These are phyloP conservation scores for Phaeotremella fagi DNA, from an alignment of 768 basidiomycete genomes.

Conservation along the genomic window DNA sequence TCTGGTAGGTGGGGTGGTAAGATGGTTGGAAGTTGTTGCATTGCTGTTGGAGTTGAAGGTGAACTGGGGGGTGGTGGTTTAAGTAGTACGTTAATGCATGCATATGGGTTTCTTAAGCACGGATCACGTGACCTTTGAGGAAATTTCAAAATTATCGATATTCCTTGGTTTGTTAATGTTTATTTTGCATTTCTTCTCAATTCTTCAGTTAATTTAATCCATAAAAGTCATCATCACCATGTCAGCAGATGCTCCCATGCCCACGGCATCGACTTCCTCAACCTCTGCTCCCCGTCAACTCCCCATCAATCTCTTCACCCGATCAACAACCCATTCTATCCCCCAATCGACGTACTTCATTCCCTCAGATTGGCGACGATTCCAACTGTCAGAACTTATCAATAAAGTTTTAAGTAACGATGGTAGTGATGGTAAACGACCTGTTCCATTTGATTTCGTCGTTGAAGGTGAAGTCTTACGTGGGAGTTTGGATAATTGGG, in stretches of 20 bases:
- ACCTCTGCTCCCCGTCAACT: slow-evolving; percentile 20
- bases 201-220: too few species aligned
- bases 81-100: too few species aligned
- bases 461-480: slow-evolving; percentile 75
- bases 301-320: slow-evolving; percentile 59
- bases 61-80: too few species aligned
- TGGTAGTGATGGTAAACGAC: slow-evolving; percentile 50
- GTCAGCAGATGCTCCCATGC: slow-evolving; percentile 10
- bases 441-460: slow-evolving; percentile 90
- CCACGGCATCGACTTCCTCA: slow-evolving; percentile 2
- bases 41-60: too few species aligned
- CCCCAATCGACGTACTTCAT: slow-evolving; percentile 89
- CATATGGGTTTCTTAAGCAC: too few species aligned
- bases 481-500: slow-evolving; percentile 69
- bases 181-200: too few species aligned
- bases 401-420: slow-evolving; percentile 76
- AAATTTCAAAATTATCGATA: too few species aligned
- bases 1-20: slow-evolving; percentile 29
- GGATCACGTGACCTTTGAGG: too few species aligned
- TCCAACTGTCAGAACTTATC: slow-evolving; percentile 91
- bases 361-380: slow-evolving; percentile 83
- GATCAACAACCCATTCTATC: slow-evolving; percentile 66
- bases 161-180: too few species aligned
- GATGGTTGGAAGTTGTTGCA: slow-evolving; percentile 34
- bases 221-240: slow-evolving; percentile 5